phyloP scores from a whole-genome alignment of 495 filamentous ascomycete species.

The Schizothecium vesticola region DNA sequence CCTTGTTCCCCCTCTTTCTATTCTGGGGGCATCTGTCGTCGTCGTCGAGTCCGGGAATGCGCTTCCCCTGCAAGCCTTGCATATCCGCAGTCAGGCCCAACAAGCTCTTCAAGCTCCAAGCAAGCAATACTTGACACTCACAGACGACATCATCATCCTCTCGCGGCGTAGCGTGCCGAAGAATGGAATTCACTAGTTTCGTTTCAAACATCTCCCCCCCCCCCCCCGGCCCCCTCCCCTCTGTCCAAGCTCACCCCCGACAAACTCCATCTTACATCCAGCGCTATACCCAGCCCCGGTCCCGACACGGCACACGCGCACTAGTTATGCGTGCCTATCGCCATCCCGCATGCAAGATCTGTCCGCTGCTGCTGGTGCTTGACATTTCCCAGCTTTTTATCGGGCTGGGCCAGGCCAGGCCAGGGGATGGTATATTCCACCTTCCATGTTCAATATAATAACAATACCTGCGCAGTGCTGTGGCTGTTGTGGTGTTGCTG shows the following conservation, averaged over 20 bases:
- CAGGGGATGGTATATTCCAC: not conserved
- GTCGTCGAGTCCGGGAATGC: not conserved
- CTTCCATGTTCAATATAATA: not conserved
- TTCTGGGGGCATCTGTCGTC: not conserved
- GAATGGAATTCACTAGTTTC: not conserved
- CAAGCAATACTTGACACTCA: not conserved
- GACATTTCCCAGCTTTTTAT: not conserved
- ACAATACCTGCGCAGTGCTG: not conserved
- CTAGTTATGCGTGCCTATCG: not conserved
- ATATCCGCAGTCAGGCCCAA: not conserved
- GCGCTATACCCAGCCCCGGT: not conserved
- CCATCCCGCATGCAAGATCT: not conserved
- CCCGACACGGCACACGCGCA: not conserved
- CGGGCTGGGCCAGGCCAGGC: not conserved
- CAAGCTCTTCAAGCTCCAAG: no score
- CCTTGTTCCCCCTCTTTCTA: not conserved
- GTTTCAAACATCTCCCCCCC: not conserved
- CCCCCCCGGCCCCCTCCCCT: no score
- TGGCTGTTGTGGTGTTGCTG: not conserved
- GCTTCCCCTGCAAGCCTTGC: not conserved
- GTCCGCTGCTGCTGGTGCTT: not conserved
- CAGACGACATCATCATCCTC: not conserved
- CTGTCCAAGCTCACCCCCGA: not conserved
- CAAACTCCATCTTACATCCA: not conserved
- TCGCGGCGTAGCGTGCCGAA: not conserved